Evolutionary conservation across 2,329 filamentous ascomycete genomes (phyloP), one percentile per base, ranked within the genome.

Genomic region (Hypoxylon sp.): DNA sequence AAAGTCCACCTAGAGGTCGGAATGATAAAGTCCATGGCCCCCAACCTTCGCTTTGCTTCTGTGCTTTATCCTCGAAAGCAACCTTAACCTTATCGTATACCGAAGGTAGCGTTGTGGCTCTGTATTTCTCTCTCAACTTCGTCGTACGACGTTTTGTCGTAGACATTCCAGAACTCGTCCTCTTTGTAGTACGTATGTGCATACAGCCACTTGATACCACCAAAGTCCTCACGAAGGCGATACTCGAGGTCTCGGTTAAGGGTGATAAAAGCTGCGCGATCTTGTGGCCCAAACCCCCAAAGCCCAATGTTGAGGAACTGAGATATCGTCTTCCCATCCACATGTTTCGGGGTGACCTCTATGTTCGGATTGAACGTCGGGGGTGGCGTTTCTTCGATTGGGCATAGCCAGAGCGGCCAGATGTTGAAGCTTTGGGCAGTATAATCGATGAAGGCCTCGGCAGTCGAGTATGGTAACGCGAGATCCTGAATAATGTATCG

Each of bases 301-400:
- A 43, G 39, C 19, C 39, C 39, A 20, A 43, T 43, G 39, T 43
- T 43, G 4, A 43, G n/a, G 17, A 43, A 43, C 39, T 43, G 39
- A 19, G 39, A 43, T 20, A 20, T 43, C 17, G 17, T 43, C 39
- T 43, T 43, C 19, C 39, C 39, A 43, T 43, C 39, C 11, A 43
- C 39, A n/a, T 43, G n/a, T 11, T 43, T 6, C 3, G 6, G 39
- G 8, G 39, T 20, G 8, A 17, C 8, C 17, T 1, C 17, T 43
- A 43, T 7, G 8, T 20, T 4, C 8, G 39, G 17, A 20, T 20
- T 43, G 39, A 43, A 43, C 19, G 39, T 43, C 19, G 39, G 39
- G 11, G 39, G 19, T 20, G n/a, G n/a, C 6, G 39, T 43, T 10
- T 43, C n/a, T 43, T 43, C n/a, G 19, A 43, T 43, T 7, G 39